Evolutionary conservation across 257 asterid genomes (phyloP).

Genomic region (Petrea volubilis): DNA sequence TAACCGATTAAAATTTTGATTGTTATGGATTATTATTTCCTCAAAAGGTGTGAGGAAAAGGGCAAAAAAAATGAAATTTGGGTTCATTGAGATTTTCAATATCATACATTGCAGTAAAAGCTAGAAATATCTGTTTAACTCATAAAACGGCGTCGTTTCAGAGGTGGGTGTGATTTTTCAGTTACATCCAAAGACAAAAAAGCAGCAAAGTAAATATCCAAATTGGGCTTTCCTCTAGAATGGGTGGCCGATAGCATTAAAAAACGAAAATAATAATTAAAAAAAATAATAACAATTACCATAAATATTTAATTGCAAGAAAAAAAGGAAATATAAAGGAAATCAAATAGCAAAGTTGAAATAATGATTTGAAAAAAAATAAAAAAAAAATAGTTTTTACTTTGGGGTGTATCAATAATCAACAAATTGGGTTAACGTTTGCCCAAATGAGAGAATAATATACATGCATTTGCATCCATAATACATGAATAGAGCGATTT

Average conservation of each 20-base stretch:
- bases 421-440: too few species aligned
- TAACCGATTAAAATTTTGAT: neutral
- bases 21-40: neutral
- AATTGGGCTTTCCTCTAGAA: neutral
- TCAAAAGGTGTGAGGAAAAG: slow-evolving; percentile 3
- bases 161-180: neutral
- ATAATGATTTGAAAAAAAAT: too few species aligned
- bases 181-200: neutral
- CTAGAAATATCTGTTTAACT: slow-evolving; percentile 19
- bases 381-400: too few species aligned
- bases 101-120: neutral
- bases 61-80: neutral
- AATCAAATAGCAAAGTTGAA: neutral
- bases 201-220: slow-evolving; percentile 3
- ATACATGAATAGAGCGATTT: too few species aligned
- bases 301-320: neutral
- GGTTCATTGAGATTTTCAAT: neutral
- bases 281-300: neutral
- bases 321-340: neutral
- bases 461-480: too few species aligned
- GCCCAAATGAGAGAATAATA: too few species aligned
- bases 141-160: neutral
- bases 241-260: neutral
- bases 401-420: too few species aligned
- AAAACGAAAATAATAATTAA: too few species aligned